Evolutionary conservation across 345 rosid species (phyloP), one percentile per base, ranked within the genome.

Genomic region (Eucalyptus viminalis): DNA sequence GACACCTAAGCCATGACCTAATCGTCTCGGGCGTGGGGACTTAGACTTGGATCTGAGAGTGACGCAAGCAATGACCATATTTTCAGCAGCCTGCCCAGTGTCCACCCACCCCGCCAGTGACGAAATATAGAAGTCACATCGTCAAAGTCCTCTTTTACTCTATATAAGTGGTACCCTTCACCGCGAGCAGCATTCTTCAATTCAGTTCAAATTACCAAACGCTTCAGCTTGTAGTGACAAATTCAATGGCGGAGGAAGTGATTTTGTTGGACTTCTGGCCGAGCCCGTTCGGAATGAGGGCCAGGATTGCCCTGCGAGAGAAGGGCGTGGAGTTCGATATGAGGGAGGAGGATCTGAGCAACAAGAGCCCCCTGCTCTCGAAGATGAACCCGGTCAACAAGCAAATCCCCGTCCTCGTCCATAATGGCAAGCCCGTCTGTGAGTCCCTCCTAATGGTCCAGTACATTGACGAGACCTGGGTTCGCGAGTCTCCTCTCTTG

Each of bases 381-480:
- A 44, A n/a, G 88, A 86, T 47, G 90, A 90, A 90, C 87, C 91
- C 90, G 1, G 58, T 88, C 50, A 87, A 88, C 86, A 90, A 90
- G 88, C 17, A 69, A 9, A 31, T 90, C 44, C 91, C 91, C 8
- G 90, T 90, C 86, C 88, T 90, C 86, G 25, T 90, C 90, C 91
- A 90, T 80, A 54, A 76, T 4, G 88, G 90, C 16, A 88, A 47
- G 47, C 90, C 91, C 3, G 87, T 86, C 5, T 88, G 88, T 29
- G 90, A 86, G 65, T 90, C 91, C 56, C 85, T 69, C 62, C 4
- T 90, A 69, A 88, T 88, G 0, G 54, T 90, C n/a, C 49, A 90
- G 87, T 90, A 90, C 62, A 86, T 90, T 29, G 91, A 90, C 51
- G 83, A 90, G 80, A 58, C 80, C 24, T 90, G 91, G 90, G 45